Evolutionary conservation across 1,284 basidiomycete species (phyloP).

Genomic region (Marasmius sp.): DNA sequence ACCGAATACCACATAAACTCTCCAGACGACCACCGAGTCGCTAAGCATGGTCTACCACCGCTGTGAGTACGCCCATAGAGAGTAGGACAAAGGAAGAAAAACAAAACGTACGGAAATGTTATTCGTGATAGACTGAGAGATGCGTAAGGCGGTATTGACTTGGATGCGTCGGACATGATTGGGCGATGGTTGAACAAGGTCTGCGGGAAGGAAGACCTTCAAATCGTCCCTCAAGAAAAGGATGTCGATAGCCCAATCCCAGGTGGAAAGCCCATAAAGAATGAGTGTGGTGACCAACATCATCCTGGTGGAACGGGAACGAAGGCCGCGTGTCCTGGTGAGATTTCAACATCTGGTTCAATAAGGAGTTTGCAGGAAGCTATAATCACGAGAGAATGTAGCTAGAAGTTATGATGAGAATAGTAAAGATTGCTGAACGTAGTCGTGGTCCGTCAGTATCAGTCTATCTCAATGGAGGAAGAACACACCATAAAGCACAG

Average conservation of each 20-base stretch:
- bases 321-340: constrained; percentile 7
- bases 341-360: neutral
- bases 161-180: constrained; percentile 1
- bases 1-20: constrained; percentile 8
- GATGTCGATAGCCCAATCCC: constrained; percentile 15
- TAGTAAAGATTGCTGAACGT: constrained; percentile 8
- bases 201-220: constrained; percentile 10
- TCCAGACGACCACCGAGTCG: constrained; percentile 13
- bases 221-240: constrained; percentile 10
- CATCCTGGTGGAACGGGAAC: constrained; percentile 8
- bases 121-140: constrained; percentile 11
- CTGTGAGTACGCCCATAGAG: no score
- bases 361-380: no score
- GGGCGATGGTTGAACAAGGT: constrained; percentile 7
- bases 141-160: constrained; percentile 7
- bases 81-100: neutral
- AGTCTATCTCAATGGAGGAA: neutral
- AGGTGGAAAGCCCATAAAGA: constrained; percentile 10
- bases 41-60: constrained; percentile 6
- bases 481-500: constrained; percentile 8
- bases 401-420: constrained; percentile 6
- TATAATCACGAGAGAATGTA: constrained; percentile 6
- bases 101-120: constrained; percentile 11
- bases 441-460: neutral
- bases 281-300: constrained; percentile 10